Conservation (phyloP, 495 filamentous ascomycete genomes). For the Penicillium flavigenum region DNA sequence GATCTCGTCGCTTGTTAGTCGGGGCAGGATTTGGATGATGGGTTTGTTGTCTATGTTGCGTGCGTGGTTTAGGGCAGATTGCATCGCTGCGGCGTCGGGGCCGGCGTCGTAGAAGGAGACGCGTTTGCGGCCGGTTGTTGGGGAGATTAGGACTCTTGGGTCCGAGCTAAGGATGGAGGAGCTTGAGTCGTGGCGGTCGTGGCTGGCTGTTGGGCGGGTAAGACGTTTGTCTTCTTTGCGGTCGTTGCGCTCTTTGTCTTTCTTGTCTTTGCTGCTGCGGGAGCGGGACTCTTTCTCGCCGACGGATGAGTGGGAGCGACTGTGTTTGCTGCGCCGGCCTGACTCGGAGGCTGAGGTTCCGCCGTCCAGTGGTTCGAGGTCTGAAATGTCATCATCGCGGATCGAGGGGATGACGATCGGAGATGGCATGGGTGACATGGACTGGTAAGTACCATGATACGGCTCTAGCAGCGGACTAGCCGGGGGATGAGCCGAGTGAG, state of each 20-base stretch:
- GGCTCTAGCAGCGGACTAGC: constrained; percentile 86
- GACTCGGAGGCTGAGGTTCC: constrained; percentile 34
- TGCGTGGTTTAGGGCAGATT: constrained; percentile 68
- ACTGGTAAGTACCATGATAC: constrained; percentile 93
- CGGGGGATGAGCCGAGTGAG: constrained; percentile 51
- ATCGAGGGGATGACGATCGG: constrained; percentile 53
- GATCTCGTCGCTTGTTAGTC: constrained; percentile 80
- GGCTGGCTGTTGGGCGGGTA: constrained; percentile 26
- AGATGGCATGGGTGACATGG: constrained; percentile 91
- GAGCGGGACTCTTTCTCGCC: constrained; percentile 22
- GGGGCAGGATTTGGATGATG: constrained; percentile 80
- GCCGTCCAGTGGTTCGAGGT: constrained; percentile 45
- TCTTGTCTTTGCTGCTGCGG: constrained; percentile 19
- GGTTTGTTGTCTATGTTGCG: constrained; percentile 65
- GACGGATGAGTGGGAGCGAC: constrained; percentile 29
- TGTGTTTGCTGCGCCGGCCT: constrained; percentile 32
- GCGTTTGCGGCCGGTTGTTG: constrained; percentile 39
- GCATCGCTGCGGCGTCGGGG: constrained; percentile 72
- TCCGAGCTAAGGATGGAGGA: constrained; percentile 25
- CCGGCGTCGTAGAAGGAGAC: constrained; percentile 73
- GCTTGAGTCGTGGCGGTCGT: constrained; percentile 30
- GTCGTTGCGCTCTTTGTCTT: constrained; percentile 25
- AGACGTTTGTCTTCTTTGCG: constrained; percentile 36
- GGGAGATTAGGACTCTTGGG: constrained; percentile 32
- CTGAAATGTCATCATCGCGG: constrained; percentile 52